These are phyloP conservation scores for Rubus parviflorus DNA, from an alignment of 306 rosid genomes.

Conservation along the genomic window DNA sequence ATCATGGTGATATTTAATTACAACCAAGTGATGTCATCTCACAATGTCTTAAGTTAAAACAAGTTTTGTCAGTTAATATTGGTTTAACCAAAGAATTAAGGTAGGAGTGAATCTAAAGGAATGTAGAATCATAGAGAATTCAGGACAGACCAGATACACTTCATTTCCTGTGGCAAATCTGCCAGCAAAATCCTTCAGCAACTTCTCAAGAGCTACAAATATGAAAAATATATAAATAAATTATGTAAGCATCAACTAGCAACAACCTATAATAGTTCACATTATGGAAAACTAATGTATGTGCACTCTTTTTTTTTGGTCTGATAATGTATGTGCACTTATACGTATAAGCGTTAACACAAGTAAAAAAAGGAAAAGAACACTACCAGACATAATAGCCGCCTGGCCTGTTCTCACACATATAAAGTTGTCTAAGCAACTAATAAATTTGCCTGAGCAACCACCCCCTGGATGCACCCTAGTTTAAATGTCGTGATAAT, in stretches of 20 bases:
- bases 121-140: not conserved
- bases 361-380: not conserved
- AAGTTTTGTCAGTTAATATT: not conserved
- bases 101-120: not conserved
- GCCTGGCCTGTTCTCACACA: not conserved
- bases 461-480: not conserved
- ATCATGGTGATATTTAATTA: not conserved
- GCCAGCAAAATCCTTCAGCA: conserved; percentile 39
- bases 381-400: not conserved
- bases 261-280: not conserved
- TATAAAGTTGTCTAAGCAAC: not conserved
- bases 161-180: conserved; percentile 43
- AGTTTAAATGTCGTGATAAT: not conserved
- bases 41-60: not conserved
- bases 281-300: not conserved
- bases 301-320: too few species aligned
- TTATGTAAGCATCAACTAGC: not conserved
- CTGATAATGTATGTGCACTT: not conserved
- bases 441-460: not conserved
- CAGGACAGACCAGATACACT: conserved; percentile 37
- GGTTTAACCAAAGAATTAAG: not conserved
- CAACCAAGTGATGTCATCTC: not conserved
- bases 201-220: conserved; percentile 45
- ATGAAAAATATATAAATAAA: conserved; percentile 1
- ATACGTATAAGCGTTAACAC: not conserved